These are phyloP conservation scores for Calocybe gangraenosa DNA, from an alignment of 768 basidiomycete species.

Conservation along the genomic window DNA sequence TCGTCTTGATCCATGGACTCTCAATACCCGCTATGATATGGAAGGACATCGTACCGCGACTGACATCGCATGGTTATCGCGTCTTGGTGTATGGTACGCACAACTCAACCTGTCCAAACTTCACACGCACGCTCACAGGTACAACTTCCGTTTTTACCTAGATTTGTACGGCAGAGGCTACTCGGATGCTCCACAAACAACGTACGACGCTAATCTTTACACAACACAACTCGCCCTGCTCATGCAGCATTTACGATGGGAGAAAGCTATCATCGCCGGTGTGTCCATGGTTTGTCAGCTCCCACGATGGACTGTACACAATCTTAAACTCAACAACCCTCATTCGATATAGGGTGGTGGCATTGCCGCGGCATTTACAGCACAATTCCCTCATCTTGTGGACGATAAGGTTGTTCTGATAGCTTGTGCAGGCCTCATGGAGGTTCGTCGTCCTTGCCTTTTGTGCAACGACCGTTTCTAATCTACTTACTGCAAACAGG, in stretches of 20 bases:
- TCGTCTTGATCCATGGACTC: conserved; percentile 75
- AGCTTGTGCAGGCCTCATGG: conserved; percentile 66
- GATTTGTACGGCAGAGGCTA: conserved; percentile 84
- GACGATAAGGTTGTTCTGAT: conserved; percentile 62
- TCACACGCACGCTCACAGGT: neutral
- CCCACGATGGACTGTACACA: too few relatives aligned
- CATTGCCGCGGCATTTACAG: conserved; percentile 65
- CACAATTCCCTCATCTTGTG: conserved; percentile 69
- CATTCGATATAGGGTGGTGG: conserved; percentile 57
- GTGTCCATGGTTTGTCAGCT: conserved; percentile 63
- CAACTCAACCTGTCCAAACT: neutral
- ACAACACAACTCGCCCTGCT: conserved; percentile 79
- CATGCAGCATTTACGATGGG: conserved; percentile 76
- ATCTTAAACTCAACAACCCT: neutral
- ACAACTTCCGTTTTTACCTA: conserved; percentile 21
- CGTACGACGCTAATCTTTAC: conserved; percentile 62
- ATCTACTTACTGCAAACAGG: conserved; percentile 28
- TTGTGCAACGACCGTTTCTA: neutral
- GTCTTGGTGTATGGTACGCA: conserved; percentile 68
- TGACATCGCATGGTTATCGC: conserved; percentile 62
- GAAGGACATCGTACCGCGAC: conserved; percentile 67
- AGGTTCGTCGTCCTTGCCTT: conserved; percentile 32
- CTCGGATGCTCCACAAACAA: conserved; percentile 71
- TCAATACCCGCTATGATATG: conserved; percentile 75
- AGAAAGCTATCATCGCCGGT: conserved; percentile 59